Conservation (phyloP, 331 rosid genomes). For the Rosa hybrid region DNA sequence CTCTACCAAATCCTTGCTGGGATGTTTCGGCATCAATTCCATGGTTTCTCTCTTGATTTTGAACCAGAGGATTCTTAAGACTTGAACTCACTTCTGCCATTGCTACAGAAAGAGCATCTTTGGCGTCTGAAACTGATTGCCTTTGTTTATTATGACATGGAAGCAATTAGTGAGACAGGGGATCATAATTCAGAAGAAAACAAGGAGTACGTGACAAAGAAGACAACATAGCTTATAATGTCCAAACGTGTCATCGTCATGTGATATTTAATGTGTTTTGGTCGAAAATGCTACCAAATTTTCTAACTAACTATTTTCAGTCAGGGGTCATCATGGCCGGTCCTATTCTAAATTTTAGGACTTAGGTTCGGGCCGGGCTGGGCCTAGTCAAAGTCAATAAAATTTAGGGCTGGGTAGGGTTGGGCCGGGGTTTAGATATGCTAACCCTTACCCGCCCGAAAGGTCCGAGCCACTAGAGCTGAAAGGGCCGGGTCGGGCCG, state of each 20-base stretch:
- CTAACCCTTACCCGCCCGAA: too few species aligned
- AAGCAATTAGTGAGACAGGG: neutral
- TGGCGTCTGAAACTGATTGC: neutral
- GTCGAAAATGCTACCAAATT: neutral
- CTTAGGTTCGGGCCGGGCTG: too few species aligned
- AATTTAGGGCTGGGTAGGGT: too few species aligned
- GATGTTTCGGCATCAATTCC: conserved; percentile 4
- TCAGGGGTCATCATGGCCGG: too few species aligned
- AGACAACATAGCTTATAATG: neutral
- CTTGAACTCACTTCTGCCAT: conserved; percentile 18
- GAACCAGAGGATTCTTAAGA: neutral
- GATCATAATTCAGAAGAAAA: neutral
- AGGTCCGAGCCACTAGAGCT: too few species aligned
- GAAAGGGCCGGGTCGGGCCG: too few species aligned
- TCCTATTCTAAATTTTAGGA: too few species aligned
- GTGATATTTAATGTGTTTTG: neutral
- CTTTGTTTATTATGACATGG: neutral
- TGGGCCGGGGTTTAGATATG: too few species aligned
- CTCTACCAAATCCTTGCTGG: neutral
- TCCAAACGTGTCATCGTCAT: neutral
- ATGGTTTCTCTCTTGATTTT: neutral
- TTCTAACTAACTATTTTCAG: neutral
- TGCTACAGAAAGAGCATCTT: neutral
- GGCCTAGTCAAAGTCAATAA: too few species aligned
- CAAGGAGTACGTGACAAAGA: neutral